Evolutionary conservation across 208 protist species (phyloP), one percentile per base, ranked within the genome.

Genomic region (Crithidia expoeki): DNA sequence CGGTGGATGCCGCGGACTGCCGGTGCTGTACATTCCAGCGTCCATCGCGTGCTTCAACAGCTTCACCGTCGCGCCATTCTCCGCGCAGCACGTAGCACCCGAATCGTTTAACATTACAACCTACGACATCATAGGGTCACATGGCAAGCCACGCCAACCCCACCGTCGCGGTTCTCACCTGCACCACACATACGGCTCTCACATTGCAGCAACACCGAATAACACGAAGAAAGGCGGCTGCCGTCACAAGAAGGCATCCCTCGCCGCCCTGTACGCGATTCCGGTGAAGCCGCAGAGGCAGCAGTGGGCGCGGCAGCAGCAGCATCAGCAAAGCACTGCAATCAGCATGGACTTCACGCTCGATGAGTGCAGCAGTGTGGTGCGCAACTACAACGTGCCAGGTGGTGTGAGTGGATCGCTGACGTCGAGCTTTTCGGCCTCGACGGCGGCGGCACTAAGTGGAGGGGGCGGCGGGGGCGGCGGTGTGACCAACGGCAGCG

Each of bases 1-100:
- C 30, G 40, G 51, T 25, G 44, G 66, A 2, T 66, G 56, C 10
- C 63, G 68, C 11, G 72, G 62, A 12, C 40, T 69, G 66, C 67
- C 56, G 34, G 52, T 55, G n/a, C 56, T 61, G 50, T 75, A 75
- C 72, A 51, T 83, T 25, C 72, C 72, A 14, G 63, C 65, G 6
- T 60, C 70, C 9, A 57, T 66, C 14, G 56, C 71, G 4, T 76
- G 71, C 47, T 30, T 65, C 27, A 51, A 71, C 57, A 66, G 55
- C 47, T 65, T 76, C 23, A 14, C 50, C 30, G 63, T 67, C 3
- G 55, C 63, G 5, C 53, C 51, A 3, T 65, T 71, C n/a, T 66
- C 69, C 4, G 33, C 25, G 12, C 59, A 63, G 23, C 61, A 50
- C 19, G 53, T 42, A 4, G 44, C 52, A 21, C 61, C 61, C 0